phyloP scores from a whole-genome alignment of 116 monocot genomes.

The Phalaenopsis hybrid region DNA sequence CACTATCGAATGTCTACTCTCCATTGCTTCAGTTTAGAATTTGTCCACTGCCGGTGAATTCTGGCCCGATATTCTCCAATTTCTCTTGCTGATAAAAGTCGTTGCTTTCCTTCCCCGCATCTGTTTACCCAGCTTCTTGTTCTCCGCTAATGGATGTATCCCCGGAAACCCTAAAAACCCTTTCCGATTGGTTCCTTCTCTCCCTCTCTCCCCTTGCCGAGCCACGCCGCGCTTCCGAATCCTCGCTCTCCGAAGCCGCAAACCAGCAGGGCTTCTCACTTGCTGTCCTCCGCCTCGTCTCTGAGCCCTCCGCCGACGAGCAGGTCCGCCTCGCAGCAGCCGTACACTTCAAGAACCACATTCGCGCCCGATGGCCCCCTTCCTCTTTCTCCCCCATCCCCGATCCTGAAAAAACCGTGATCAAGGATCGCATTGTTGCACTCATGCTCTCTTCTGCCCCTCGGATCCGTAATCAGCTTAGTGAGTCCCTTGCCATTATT shows the following conservation, averaged over 20 bases:
- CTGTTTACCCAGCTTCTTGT: no score
- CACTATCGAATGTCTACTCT: no score
- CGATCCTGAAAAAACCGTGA: constrained; percentile 38
- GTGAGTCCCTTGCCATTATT: constrained; percentile 66
- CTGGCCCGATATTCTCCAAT: no score
- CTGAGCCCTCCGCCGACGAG: constrained; percentile 38
- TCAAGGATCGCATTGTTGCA: constrained; percentile 53
- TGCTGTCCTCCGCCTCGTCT: constrained; percentile 60
- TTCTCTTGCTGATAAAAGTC: no score
- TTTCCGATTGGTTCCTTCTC: constrained; percentile 65
- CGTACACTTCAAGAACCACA: constrained; percentile 91
- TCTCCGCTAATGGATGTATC: constrained; percentile 8
- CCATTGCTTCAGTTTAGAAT: no score
- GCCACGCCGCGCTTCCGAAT: constrained; percentile 76
- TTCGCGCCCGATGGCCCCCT: constrained; percentile 57
- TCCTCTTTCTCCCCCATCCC: constrained; percentile 21
- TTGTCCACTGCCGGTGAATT: no score
- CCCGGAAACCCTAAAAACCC: constrained; percentile 35
- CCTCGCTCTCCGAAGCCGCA: constrained; percentile 52
- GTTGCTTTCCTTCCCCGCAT: no score
- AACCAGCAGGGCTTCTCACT: constrained; percentile 56
- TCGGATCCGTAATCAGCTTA: constrained; percentile 54
- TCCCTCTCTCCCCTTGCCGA: constrained; percentile 60
- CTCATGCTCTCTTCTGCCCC: constrained; percentile 65
- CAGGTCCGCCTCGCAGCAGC: constrained; percentile 71